A percentile compares a stretch with the other conserved stretches of the same genome.
phyloP scores from a whole-genome alignment of 805 yeast genomes.

The Saccharomycopsis oosterbeekiorum region DNA sequence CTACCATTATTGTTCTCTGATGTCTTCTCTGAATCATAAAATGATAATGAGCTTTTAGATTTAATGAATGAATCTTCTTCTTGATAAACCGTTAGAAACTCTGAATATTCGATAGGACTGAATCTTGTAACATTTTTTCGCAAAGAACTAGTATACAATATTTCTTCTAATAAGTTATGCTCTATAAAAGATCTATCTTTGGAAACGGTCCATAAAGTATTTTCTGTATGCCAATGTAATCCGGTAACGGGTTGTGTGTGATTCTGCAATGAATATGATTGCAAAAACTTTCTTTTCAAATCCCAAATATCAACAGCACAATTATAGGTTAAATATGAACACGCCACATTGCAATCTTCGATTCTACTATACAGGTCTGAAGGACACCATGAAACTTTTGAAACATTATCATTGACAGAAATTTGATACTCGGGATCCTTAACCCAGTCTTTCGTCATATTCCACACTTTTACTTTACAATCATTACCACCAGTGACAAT shows the following conservation, averaged over 20 bases:
- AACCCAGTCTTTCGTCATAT: constrained; percentile 34
- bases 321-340: constrained; percentile 36
- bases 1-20: neutral
- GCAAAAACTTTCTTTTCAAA: constrained; percentile 9
- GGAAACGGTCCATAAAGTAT: constrained; percentile 29
- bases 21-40: neutral
- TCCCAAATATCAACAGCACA: constrained; percentile 58
- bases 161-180: constrained; percentile 25
- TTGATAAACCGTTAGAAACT: constrained; percentile 12
- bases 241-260: constrained; percentile 28
- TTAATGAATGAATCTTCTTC: constrained; percentile 6
- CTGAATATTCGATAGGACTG: constrained; percentile 7
- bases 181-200: constrained; percentile 31
- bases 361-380: constrained; percentile 32
- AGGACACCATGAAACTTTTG: constrained; percentile 62
- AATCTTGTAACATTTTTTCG: constrained; percentile 7
- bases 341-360: constrained; percentile 39
- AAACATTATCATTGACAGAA: constrained; percentile 67
- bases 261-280: constrained; percentile 5
- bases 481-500: constrained; percentile 92
- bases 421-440: constrained; percentile 59
- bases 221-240: constrained; percentile 35
- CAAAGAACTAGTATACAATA: constrained; percentile 1
- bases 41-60: neutral
- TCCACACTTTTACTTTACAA: constrained; percentile 72